phyloP scores from a whole-genome alignment of 73 alveolate species.

The Paramecium pentaurelia region DNA sequence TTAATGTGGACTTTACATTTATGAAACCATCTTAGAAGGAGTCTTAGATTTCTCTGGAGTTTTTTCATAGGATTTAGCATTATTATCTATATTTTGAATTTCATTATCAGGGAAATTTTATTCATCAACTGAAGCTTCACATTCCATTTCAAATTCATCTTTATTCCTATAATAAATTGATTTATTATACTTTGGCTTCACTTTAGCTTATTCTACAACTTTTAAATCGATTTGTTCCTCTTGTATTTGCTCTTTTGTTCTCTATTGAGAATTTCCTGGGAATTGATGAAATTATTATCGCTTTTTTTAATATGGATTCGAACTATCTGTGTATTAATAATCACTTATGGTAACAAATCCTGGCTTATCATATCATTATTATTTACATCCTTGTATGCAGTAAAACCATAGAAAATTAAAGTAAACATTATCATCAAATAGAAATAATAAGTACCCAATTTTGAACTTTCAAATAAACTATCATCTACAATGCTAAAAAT shows the following conservation, averaged over 20 bases:
- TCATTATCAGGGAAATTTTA: background rate
- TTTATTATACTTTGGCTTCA: background rate
- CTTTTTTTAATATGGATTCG: background rate
- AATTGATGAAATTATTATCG: background rate
- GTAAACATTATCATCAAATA: background rate
- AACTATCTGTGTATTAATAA: background rate
- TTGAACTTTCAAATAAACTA: background rate
- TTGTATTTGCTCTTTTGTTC: background rate
- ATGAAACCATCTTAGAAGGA: background rate
- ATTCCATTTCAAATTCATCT: constrained; percentile 9
- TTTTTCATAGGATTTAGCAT: background rate
- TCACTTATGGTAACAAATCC: background rate
- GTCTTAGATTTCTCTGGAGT: background rate
- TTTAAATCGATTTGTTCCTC: background rate
- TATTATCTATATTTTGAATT: background rate
- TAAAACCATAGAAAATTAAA: background rate
- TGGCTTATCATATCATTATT: background rate
- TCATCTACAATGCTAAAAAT: background rate
- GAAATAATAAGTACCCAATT: background rate
- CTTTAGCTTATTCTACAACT: background rate
- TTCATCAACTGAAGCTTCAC: too few relatives aligned
- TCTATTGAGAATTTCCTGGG: background rate
- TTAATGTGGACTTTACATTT: background rate
- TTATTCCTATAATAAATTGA: background rate
- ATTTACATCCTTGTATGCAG: background rate